phyloP scores from a whole-genome alignment of 129 eudicot species.

The Centaurea solstitialis region DNA sequence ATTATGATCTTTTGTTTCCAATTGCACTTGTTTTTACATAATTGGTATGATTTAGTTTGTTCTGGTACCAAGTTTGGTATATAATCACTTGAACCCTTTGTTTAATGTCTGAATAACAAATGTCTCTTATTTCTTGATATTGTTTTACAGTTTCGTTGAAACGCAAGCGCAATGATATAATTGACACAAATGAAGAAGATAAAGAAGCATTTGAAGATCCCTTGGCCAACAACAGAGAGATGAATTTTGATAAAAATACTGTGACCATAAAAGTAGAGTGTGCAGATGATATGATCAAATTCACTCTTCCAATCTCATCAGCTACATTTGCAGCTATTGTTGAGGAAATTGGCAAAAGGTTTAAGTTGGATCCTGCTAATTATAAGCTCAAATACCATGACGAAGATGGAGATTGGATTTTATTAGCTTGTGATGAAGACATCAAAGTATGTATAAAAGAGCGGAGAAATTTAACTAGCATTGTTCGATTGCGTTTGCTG shows the following conservation, averaged over 20 bases:
- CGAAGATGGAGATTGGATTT: constrained; percentile 34
- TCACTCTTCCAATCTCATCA: constrained; percentile 15
- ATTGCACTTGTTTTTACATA: background rate
- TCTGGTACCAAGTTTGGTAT: no score
- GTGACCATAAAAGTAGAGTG: constrained; percentile 34
- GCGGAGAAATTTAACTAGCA: background rate
- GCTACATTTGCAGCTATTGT: constrained; percentile 18
- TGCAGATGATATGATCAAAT: constrained; percentile 24
- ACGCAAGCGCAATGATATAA: background rate
- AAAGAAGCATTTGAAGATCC: background rate
- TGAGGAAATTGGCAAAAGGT: no score
- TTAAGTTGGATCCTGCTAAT: constrained; percentile 18
- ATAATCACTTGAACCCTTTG: background rate
- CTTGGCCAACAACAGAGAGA: background rate
- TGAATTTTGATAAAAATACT: background rate
- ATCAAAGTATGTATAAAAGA: constrained; percentile 8
- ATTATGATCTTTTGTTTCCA: background rate
- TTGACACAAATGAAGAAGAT: background rate
- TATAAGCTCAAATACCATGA: constrained; percentile 34
- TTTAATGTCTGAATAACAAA: background rate
- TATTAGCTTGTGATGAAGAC: constrained; percentile 31
- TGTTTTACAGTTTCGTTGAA: background rate
- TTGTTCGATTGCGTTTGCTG: background rate
- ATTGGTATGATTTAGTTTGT: no score
- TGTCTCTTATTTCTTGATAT: background rate